Conservation (phyloP, 805 yeast species). For the Saturnispora zaruensis region DNA sequence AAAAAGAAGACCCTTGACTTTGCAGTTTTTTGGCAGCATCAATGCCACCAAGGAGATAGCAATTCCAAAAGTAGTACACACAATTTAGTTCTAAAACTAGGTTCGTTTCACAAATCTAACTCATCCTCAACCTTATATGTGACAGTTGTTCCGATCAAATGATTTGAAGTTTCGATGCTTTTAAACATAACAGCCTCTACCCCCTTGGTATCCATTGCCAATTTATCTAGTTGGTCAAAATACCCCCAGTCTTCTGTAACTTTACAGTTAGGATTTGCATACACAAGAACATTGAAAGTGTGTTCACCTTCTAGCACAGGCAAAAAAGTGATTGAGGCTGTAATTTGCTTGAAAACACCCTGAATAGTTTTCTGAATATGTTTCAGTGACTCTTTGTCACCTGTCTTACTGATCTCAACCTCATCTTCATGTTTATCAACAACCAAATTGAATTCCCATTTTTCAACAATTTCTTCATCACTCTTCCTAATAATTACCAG, state of each 20-base stretch:
- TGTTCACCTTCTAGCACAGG: conserved; percentile 60
- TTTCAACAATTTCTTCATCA: conserved; percentile 60
- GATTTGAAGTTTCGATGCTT: conserved; percentile 57
- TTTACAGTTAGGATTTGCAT: conserved; percentile 57
- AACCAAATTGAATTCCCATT: conserved; percentile 62
- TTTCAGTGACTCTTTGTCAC: conserved; percentile 28
- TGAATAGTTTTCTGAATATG: conserved; percentile 71
- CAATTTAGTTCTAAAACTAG: no score
- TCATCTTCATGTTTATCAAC: conserved; percentile 13
- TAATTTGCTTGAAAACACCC: conserved; percentile 77
- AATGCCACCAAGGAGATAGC: no score
- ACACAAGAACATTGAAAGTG: conserved; percentile 79
- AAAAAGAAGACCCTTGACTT: no score
- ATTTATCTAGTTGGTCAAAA: conserved; percentile 36
- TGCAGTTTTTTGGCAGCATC: no score
- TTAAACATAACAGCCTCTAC: conserved; percentile 63
- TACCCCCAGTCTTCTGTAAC: conserved; percentile 85
- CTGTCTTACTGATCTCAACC: conserved; percentile 4
- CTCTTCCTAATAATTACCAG: conserved; percentile 66
- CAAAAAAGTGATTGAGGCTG: conserved; percentile 77
- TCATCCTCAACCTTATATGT: conserved; percentile 35
- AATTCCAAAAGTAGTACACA: no score
- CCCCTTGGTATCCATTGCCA: conserved; percentile 41
- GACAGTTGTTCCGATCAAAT: conserved; percentile 66
- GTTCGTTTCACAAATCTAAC: conserved; percentile 10